Conservation (phyloP, 2,329 filamentous ascomycete species). For the Bipolaris gigantea region DNA sequence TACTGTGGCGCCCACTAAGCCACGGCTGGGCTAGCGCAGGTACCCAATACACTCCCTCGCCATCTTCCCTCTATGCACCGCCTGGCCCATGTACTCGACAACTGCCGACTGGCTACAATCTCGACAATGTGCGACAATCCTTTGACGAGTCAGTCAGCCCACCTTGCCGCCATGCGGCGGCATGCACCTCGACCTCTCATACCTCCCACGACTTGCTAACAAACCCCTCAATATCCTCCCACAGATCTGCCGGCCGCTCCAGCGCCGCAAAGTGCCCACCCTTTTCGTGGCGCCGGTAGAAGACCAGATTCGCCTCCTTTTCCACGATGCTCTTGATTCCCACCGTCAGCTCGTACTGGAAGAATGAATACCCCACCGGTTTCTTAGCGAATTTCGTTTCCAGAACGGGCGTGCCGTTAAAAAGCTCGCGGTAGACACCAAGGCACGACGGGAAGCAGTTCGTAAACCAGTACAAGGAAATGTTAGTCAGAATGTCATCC, state of each 20-base stretch:
- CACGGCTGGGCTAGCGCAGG: background rate
- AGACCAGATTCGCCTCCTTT: slow-evolving; percentile 45
- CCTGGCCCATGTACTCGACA: background rate
- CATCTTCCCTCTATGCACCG: background rate
- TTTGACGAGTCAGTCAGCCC: background rate
- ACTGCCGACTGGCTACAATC: background rate
- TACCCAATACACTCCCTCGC: background rate
- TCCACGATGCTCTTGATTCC: slow-evolving; percentile 45
- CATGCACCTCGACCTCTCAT: slow-evolving; percentile 11
- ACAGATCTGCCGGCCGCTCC: slow-evolving; percentile 49
- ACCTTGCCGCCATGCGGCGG: background rate
- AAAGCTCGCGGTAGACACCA: slow-evolving; percentile 52
- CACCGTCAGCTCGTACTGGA: slow-evolving; percentile 48
- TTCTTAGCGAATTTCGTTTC: slow-evolving; percentile 26
- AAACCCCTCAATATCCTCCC: slow-evolving; percentile 52
- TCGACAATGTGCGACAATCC: background rate
- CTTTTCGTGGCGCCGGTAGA: slow-evolving; percentile 44
- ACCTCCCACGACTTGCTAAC: slow-evolving; percentile 43
- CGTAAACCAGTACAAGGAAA: slow-evolving; percentile 62
- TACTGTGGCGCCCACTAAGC: background rate
- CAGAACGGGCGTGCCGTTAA: slow-evolving; percentile 13
- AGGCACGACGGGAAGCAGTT: slow-evolving; percentile 50
- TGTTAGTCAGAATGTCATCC: slow-evolving; percentile 54
- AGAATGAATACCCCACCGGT: slow-evolving; percentile 50
- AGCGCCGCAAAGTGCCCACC: slow-evolving; percentile 61